A percentile compares a stretch with the other conserved stretches of the same genome.
phyloP scores from a whole-genome alignment of 2,329 filamentous ascomycete species.

The Penicillium sclerotiorum region DNA sequence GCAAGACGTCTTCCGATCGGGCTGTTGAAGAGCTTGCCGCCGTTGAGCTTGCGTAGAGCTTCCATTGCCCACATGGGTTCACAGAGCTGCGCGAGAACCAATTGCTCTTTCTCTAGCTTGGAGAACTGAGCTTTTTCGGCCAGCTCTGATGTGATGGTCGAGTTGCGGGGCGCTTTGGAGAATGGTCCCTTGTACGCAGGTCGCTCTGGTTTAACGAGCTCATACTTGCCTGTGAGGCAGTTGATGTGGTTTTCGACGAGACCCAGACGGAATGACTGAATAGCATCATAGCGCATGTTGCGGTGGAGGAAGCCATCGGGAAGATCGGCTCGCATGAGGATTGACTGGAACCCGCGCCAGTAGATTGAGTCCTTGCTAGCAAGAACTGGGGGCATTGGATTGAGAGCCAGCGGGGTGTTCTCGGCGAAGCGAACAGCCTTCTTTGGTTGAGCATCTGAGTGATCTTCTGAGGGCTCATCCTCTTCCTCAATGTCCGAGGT shows the following conservation, averaged over 20 bases:
- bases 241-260: slow-evolving; percentile 73
- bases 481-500: slow-evolving; percentile 18
- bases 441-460: slow-evolving; percentile 27
- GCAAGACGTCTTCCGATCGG: slow-evolving; percentile 47
- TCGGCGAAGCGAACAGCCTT: slow-evolving; percentile 38
- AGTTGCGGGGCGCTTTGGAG: slow-evolving; percentile 73
- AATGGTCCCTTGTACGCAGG: slow-evolving; percentile 70
- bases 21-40: slow-evolving; percentile 61
- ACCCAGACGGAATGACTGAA: slow-evolving; percentile 80
- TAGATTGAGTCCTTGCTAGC: slow-evolving; percentile 75
- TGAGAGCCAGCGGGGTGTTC: slow-evolving; percentile 37
- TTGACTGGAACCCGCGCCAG: slow-evolving; percentile 81
- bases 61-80: slow-evolving; percentile 65
- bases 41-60: slow-evolving; percentile 62
- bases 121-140: slow-evolving; percentile 46
- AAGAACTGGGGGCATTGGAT: slow-evolving; percentile 33
- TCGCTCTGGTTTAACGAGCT: slow-evolving; percentile 71
- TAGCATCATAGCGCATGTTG: slow-evolving; percentile 80
- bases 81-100: slow-evolving; percentile 72
- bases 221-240: slow-evolving; percentile 82
- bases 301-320: slow-evolving; percentile 83
- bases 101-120: slow-evolving; percentile 71
- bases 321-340: slow-evolving; percentile 65
- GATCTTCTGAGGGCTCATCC: slow-evolving; percentile 20
- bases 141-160: slow-evolving; percentile 63